phyloP scores from a whole-genome alignment of 306 rosid genomes.

The Lathyrus oleraceus region DNA sequence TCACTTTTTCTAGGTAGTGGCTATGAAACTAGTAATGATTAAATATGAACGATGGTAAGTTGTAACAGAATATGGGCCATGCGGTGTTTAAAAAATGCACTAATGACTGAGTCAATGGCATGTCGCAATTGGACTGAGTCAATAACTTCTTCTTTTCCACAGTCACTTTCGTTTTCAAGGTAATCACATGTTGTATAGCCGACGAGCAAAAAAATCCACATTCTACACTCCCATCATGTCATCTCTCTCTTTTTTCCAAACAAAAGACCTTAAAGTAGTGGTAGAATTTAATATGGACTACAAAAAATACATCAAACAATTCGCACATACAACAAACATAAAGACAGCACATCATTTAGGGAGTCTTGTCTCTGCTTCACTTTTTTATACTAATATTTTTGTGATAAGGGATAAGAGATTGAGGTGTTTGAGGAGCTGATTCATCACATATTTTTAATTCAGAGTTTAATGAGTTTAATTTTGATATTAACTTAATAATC shows the following conservation, averaged over 20 bases:
- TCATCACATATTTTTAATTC: not conserved
- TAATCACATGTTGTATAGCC: slow-evolving; percentile 4
- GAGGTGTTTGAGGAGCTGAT: slow-evolving; percentile 1
- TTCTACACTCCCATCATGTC: not conserved
- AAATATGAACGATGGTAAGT: not conserved
- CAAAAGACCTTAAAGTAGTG: not conserved
- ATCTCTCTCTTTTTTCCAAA: not conserved
- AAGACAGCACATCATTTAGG: not conserved
- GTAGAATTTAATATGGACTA: not conserved
- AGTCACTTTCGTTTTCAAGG: not conserved
- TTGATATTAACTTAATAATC: too few species aligned
- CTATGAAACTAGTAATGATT: not conserved
- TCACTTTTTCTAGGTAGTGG: not conserved
- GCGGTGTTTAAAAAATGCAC: not conserved
- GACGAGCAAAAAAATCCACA: slow-evolving; percentile 3
- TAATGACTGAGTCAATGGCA: not conserved
- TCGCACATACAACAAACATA: slow-evolving; percentile 7
- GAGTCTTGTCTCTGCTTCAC: not conserved
- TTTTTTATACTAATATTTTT: not conserved
- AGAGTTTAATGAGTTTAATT: not conserved
- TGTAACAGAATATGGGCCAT: not conserved
- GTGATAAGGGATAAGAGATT: not conserved
- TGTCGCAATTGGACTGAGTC: not conserved
- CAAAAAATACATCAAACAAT: not conserved
- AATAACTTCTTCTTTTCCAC: not conserved